Evolutionary conservation across 768 basidiomycete genomes (phyloP).

Genomic region (Calocybe gangraenosa): DNA sequence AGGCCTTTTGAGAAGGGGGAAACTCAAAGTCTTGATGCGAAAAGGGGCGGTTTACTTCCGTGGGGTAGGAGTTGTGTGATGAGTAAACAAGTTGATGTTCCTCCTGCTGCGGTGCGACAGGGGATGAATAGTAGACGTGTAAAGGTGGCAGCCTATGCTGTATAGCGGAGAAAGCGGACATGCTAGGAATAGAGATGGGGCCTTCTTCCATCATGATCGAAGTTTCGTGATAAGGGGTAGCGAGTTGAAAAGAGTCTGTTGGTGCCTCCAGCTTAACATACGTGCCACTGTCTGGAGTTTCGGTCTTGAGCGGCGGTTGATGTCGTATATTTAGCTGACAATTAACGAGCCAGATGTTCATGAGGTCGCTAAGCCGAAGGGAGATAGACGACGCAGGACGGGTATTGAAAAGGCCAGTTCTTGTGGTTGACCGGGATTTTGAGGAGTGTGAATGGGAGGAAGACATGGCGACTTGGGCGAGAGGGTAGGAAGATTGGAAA

Average conservation of each 20-base stretch:
- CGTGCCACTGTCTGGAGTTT: conserved; percentile 1
- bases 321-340: conserved; percentile 30
- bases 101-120: neutral
- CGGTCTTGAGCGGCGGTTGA: conserved; percentile 3
- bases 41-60: neutral
- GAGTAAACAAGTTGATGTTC: neutral
- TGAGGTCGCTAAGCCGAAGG: conserved; percentile 53
- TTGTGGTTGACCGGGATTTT: conserved; percentile 26
- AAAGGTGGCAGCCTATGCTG: conserved; percentile 12
- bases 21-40: neutral
- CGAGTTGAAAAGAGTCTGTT: conserved; percentile 12
- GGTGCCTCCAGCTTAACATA: conserved; percentile 31
- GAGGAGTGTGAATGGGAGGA: conserved; percentile 17
- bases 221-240: conserved; percentile 15
- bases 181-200: neutral
- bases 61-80: neutral
- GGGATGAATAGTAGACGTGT: conserved; percentile 12
- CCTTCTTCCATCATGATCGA: conserved; percentile 12
- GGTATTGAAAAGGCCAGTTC: too few relatives aligned
- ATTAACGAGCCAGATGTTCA: conserved; percentile 57
- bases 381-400: conserved; percentile 27
- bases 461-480: conserved; percentile 16
- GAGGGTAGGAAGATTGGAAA: conserved; percentile 34
- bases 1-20: conserved; percentile 2
- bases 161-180: conserved; percentile 2